Evolutionary conservation across 2,329 filamentous ascomycete genomes (phyloP), one percentile per base, ranked within the genome.

Genomic region (Nothopassalora personata): DNA sequence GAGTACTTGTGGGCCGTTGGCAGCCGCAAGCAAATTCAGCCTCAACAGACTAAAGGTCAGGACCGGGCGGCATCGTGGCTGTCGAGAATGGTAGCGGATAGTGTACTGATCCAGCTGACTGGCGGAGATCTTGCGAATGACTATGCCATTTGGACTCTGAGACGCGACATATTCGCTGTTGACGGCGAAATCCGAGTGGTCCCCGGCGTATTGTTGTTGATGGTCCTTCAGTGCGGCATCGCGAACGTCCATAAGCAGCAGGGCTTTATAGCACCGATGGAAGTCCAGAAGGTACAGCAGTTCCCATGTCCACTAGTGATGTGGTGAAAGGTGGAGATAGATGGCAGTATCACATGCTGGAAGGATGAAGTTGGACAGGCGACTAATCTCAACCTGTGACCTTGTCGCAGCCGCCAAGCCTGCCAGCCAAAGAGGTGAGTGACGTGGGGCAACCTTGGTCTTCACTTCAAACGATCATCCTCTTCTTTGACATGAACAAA

Each of bases 101-200:
- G 54, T 30, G 30, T 34, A 28, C 5, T 59, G 46, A 11, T 61
- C 53, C 18, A 28, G 5, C 9, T 52, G 36, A n/a, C 50, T 51
- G 10, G 39, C 39, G 18, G 39, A 43, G 39, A 68, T 54, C 19
- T 53, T 46, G 11, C 58, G 55, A 10, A 61, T 56, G 56, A 54
- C 55, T 4, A 65, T 59, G 23, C 65, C 66, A 9, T 62, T 28
- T 13, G 47, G n/a, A 10, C 57, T 47, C 28, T 62, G 54, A 53
- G 56, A 62, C 34, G 66, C 66, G 13, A 60, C 60, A 54, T 68
- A 65, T 30, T 57, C 49, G 19, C 58, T 56, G 54, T 65, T 66
- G 36, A 63, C 57, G 53, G 60, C 60, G 34, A 58, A 66, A 15
- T 52, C 27, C 10, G n/a, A 28, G 49, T 1, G 1, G n/a, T 30